Evolutionary conservation across 495 filamentous ascomycete genomes (phyloP).

Genomic region (Oidiodendron maius): DNA sequence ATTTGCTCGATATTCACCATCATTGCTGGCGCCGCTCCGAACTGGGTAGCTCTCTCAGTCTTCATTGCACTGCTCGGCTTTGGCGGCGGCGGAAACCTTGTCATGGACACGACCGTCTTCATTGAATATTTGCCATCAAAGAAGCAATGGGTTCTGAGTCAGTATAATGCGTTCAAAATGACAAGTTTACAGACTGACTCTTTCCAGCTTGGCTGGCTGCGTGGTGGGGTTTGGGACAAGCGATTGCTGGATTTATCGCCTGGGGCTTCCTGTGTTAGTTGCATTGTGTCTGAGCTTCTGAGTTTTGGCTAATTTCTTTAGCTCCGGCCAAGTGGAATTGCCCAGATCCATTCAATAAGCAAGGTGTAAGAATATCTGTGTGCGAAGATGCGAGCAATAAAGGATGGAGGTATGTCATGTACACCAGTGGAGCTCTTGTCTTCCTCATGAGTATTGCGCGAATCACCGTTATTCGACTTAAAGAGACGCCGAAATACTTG

Average conservation of each 20-base stretch:
- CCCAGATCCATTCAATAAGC: conserved; percentile 27
- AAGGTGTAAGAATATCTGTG: conserved; percentile 24
- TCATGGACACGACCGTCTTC: conserved; percentile 69
- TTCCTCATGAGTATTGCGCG: conserved; percentile 60
- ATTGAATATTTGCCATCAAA: conserved; percentile 71
- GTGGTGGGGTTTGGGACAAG: conserved; percentile 74
- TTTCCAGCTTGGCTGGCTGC: conserved; percentile 52
- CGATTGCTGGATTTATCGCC: conserved; percentile 65
- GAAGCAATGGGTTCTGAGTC: conserved; percentile 68
- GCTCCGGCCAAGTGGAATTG: conserved; percentile 50
- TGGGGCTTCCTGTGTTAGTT: conserved; percentile 68
- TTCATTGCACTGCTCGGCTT: conserved; percentile 66
- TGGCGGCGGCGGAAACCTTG: conserved; percentile 68
- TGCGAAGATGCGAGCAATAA: conserved; percentile 62
- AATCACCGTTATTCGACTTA: conserved; percentile 59
- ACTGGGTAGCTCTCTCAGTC: conserved; percentile 56
- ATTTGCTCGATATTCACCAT: conserved; percentile 63
- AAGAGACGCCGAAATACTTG: conserved; percentile 71
- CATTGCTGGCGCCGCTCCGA: conserved; percentile 64
- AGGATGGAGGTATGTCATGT: conserved; percentile 79
- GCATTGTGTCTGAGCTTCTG: conserved; percentile 24
- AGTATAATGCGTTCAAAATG: background rate
- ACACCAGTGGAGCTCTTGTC: conserved; percentile 58
- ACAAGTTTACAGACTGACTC: conserved; percentile 1
- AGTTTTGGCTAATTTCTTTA: conserved; percentile 22